Percentiles rank a stretch among this genome's conserved stretches.
These are phyloP conservation scores for Brassica napus DNA, from an alignment of 345 rosid species.

Conservation along the genomic window Da-Ae NC_063452.1:53917001-53917500, in stretches of 20 bases:
- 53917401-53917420: constrained; percentile 75
- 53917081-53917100: constrained; percentile 81
- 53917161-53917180: not conserved
- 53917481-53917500: not conserved
- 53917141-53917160: not conserved
- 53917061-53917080: constrained; percentile 74
- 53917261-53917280: constrained; percentile 3
- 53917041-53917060: constrained; percentile 77
- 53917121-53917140: constrained; percentile 49
- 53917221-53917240: constrained; percentile 54
- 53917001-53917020: constrained; percentile 73
- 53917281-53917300: constrained; percentile 57
- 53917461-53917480: constrained; percentile 48
- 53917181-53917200: not conserved
- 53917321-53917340: constrained; percentile 58
- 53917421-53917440: constrained; percentile 88
- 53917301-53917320: constrained; percentile 52
- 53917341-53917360: constrained; percentile 54
- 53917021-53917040: constrained; percentile 66
- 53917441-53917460: constrained; percentile 87
- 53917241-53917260: not conserved
- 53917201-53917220: not conserved
- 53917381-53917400: constrained; percentile 84
- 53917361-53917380: constrained; percentile 91
- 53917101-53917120: constrained; percentile 55